Evolutionary conservation across 2,329 filamentous ascomycete species (phyloP).

Genomic region (Beauveria rudraprayagi): DNA sequence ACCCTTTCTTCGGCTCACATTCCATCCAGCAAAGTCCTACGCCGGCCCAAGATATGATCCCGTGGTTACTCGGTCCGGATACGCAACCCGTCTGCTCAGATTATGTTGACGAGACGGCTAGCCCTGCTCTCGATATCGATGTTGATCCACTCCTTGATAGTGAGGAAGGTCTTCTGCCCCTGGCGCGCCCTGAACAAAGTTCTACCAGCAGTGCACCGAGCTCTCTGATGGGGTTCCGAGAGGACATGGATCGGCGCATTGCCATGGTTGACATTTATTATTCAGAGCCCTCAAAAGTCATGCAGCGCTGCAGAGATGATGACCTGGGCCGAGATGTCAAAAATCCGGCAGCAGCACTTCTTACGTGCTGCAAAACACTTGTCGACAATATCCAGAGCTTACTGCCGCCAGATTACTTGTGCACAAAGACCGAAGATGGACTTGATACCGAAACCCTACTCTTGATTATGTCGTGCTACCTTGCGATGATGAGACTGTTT

Average conservation of each 20-base stretch:
- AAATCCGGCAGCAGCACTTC: slow-evolving; percentile 14
- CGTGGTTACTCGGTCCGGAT: not conserved
- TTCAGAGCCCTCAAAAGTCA: slow-evolving; percentile 12
- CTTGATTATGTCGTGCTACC: slow-evolving; percentile 14
- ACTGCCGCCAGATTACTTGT: not conserved
- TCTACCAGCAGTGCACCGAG: not conserved
- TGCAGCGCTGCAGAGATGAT: slow-evolving; percentile 14
- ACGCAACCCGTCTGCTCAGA: not conserved
- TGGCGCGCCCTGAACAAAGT: not conserved
- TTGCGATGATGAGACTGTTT: slow-evolving; percentile 16
- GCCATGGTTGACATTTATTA: slow-evolving; percentile 11
- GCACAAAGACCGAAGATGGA: not conserved
- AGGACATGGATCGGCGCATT: slow-evolving; percentile 4
- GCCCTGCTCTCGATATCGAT: not conserved
- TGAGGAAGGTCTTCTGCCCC: not conserved
- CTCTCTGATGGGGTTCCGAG: not conserved
- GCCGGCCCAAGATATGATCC: slow-evolving; percentile 15
- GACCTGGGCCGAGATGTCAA: slow-evolving; percentile 8
- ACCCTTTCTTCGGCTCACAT: not conserved
- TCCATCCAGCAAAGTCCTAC: slow-evolving; percentile 13
- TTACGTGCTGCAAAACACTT: slow-evolving; percentile 13
- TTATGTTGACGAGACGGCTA: not conserved
- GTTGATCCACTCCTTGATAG: not conserved
- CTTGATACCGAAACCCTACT: not conserved
- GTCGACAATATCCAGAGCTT: slow-evolving; percentile 7